phyloP scores from a whole-genome alignment of 768 basidiomycete species.

The Cystobasidiopsis lactophilus region DNA sequence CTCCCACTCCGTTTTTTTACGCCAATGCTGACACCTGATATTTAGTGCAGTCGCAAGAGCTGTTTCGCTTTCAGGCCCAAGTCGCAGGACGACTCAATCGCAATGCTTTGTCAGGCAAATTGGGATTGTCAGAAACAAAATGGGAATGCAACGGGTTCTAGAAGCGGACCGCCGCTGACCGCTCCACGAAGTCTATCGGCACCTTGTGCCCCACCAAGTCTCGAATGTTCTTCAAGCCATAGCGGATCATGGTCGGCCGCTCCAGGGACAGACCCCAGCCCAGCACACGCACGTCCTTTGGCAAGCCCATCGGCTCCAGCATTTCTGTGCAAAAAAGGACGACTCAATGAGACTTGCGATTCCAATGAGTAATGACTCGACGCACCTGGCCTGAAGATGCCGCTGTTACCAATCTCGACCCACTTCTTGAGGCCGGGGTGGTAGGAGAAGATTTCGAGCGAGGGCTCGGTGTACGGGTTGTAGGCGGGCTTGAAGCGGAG shows the following conservation, averaged over 20 bases:
- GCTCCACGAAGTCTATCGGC: slow-evolving; percentile 19
- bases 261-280: slow-evolving; percentile 92
- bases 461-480: slow-evolving; percentile 37
- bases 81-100: too few relatives aligned
- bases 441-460: slow-evolving; percentile 95
- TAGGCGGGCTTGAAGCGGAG: slow-evolving; percentile 85
- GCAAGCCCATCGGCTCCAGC: slow-evolving; percentile 97
- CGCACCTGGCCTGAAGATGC: slow-evolving; percentile 71
- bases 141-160: slow-evolving; percentile 1
- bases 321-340: slow-evolving; percentile 36
- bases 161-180: slow-evolving; percentile 18
- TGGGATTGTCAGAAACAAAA: too few relatives aligned
- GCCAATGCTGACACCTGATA: too few relatives aligned
- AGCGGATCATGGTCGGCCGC: slow-evolving; percentile 98
- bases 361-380: too few relatives aligned
- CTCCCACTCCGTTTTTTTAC: too few relatives aligned
- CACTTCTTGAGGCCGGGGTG: slow-evolving; percentile 79
- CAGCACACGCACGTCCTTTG: slow-evolving; percentile 82
- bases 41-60: slow-evolving; percentile 1
- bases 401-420: slow-evolving; percentile 89
- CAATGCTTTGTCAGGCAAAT: too few relatives aligned
- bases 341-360: too few relatives aligned
- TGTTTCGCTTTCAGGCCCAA: background rate
- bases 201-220: slow-evolving; percentile 95
- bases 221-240: slow-evolving; percentile 91